Conservation (phyloP, 805 yeast species). For the Metschnikowia rubicola region DNA sequence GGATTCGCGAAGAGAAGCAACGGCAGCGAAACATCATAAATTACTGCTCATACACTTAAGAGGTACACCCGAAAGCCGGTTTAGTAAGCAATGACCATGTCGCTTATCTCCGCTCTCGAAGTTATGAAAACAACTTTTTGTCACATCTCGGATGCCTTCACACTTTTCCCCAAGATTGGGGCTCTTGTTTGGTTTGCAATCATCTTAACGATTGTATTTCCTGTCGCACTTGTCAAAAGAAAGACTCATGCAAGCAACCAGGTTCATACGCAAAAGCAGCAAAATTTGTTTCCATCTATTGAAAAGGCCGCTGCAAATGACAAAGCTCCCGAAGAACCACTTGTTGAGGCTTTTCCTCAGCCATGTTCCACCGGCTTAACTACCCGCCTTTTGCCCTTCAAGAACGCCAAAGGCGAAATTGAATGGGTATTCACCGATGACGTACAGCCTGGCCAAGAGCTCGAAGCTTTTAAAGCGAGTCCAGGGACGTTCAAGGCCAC, state of each 20-base stretch:
- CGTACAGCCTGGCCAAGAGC: slow-evolving; percentile 23
- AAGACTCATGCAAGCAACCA: not conserved
- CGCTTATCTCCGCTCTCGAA: not conserved
- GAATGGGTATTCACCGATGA: slow-evolving; percentile 56
- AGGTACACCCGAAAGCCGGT: not conserved
- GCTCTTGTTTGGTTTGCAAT: slow-evolving; percentile 4
- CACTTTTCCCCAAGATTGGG: slow-evolving; percentile 1
- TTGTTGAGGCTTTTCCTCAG: slow-evolving; percentile 14
- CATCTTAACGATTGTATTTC: not conserved
- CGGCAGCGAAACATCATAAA: not conserved
- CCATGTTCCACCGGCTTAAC: slow-evolving; percentile 51
- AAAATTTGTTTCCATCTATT: slow-evolving; percentile 15
- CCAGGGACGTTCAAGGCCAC: slow-evolving; percentile 1
- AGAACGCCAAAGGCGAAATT: slow-evolving; percentile 51
- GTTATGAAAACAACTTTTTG: not conserved
- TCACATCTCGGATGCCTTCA: not conserved
- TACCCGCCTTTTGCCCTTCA: slow-evolving; percentile 49
- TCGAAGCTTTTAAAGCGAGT: slow-evolving; percentile 26
- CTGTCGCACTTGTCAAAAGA: not conserved
- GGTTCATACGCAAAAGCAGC: not conserved
- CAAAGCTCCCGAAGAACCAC: not conserved
- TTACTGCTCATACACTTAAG: not conserved
- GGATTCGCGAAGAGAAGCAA: too few relatives aligned
- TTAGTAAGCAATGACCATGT: not conserved
- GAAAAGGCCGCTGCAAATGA: not conserved